A percentile compares a stretch with the other conserved stretches of the same genome.
These are phyloP conservation scores for Monosporascus sp. DNA, from an alignment of 2,329 filamentous ascomycete genomes.

Conservation along the genomic window DNA sequence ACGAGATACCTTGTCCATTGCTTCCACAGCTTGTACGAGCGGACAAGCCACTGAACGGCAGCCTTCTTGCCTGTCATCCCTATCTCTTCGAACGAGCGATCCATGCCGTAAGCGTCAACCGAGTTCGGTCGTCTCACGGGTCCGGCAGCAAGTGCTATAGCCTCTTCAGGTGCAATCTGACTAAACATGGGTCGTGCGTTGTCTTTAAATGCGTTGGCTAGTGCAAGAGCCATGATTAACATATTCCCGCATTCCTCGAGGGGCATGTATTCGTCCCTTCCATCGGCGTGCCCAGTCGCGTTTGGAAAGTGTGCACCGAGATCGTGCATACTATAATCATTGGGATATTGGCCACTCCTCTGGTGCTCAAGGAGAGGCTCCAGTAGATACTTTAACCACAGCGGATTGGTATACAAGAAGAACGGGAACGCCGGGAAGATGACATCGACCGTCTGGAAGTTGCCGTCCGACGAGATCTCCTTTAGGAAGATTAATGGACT, in stretches of 20 bases:
- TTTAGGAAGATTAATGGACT: constrained; percentile 74
- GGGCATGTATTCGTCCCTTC: constrained; percentile 68
- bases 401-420: constrained; percentile 78
- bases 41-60: constrained; percentile 34
- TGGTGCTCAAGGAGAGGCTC: constrained; percentile 79
- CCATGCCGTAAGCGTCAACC: constrained; percentile 41
- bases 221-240: constrained; percentile 71
- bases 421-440: constrained; percentile 85
- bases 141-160: constrained; percentile 7
- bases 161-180: constrained; percentile 32
- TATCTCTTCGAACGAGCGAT: constrained; percentile 52
- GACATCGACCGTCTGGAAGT: constrained; percentile 80
- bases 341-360: constrained; percentile 77
- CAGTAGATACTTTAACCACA: constrained; percentile 72
- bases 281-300: constrained; percentile 66
- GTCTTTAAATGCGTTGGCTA: constrained; percentile 69
- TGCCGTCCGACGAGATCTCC: constrained; percentile 80
- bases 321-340: constrained; percentile 75
- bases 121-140: constrained; percentile 8
- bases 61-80: constrained; percentile 37
- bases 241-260: constrained; percentile 72
- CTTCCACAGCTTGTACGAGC: constrained; percentile 64
- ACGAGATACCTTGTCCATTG: constrained; percentile 72
- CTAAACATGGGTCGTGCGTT: constrained; percentile 52
- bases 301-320: constrained; percentile 69